Evolutionary conservation across 805 yeast genomes (phyloP), one percentile per base, ranked within the genome.

Genomic region (Sugiyamaella boreocaroliniensis): DNA sequence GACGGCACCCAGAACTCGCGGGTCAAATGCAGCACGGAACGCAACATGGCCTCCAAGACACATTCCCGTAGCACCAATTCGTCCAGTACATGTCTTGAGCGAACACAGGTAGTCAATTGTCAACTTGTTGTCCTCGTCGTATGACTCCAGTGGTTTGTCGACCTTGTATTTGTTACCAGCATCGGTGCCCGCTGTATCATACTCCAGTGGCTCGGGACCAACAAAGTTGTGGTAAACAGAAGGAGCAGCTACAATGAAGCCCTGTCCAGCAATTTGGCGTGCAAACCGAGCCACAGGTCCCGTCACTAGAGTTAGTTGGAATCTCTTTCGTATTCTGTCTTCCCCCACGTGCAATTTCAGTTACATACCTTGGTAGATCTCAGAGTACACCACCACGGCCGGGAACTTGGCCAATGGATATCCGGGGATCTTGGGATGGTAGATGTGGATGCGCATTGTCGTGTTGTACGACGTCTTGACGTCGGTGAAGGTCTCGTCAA

Each of bases 21-120:
- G 71, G 62, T 85, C 88, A 58, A 85, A 72, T 1, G 83, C 81
- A 2, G 82, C 75, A 58, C 95, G 73, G 70, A 77, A 84, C 1
- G 93, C 92, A 61, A 85, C 71, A 64, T 86, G 93, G 1, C 93
- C 95, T 18, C 93, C 93, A 40, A 86, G 76, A 66, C 95, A 86
- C 93, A 86, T 86, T 16, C 93, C 95, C 2, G 92, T 85, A 45
- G 89, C 83, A 40, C 93, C 93, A 59, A 85, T 78, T 53, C 76
- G 78, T 43, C 90, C 90, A 57, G 78, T 81, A 65, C 85, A 85
- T 10, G 88, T 83, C 0, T 75, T 71, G 57, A 86, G 72, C 1
- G 76, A 60, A 47, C 67, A 67, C 52, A 86, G 72, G 62, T 84
- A 80, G 63, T 85, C 88, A 61, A 85, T 75, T 15, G 86, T 75